Base-by-base conservation (phyloP, 805 yeast genomes). In the Candida vaughaniae region DNA sequence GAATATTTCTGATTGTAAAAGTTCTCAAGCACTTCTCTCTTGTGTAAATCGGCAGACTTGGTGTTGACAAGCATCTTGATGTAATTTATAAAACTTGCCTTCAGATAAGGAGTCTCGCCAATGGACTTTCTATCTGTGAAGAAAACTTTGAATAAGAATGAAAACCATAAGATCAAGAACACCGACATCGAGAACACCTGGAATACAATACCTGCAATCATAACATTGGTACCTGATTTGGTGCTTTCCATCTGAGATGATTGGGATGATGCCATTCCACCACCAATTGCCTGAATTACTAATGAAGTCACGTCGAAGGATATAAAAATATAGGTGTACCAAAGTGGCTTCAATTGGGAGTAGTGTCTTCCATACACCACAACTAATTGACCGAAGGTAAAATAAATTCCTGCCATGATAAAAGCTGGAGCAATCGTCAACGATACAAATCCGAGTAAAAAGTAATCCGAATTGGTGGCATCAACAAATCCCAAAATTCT, bases 371-470 rank as follows among this genome's bases (percentile, higher is more conserved):
- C 69, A 29, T 60, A 56, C 16, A 62, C 48, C 16, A 56, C 60
- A 28, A 63, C 66, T 33, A 56, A 35, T 37, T 64, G 69, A 3
- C 66, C 70, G 40, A 65, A 62, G 1, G 64, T 32, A 33, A 60
- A 60, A 42, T 65, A 65, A 9, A 65, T 48, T 0, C 69, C 71
- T 3, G 57, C 71, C 71, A 65, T 65, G 25, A 64, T 44, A 33
- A 65, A 63, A 3, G 69, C 69, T 4, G 71, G 69, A 1, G 68
- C 58, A 17, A 65, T 47, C 4, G 69, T 63, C 39, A 65, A 54
- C 1, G 53, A 32, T 17, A 62, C 51, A 36, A 52, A 56, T 42
- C 64, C 68, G 19, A 59, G 32, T 25, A 63, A 46, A 38, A 52
- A 65, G 31, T 28, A 49, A 34, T 45, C 36, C 14, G 45, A 20